These are phyloP conservation scores for Astragalus glycyphyllos DNA, from an alignment of 306 rosid genomes.

Conservation along the genomic window DNA sequence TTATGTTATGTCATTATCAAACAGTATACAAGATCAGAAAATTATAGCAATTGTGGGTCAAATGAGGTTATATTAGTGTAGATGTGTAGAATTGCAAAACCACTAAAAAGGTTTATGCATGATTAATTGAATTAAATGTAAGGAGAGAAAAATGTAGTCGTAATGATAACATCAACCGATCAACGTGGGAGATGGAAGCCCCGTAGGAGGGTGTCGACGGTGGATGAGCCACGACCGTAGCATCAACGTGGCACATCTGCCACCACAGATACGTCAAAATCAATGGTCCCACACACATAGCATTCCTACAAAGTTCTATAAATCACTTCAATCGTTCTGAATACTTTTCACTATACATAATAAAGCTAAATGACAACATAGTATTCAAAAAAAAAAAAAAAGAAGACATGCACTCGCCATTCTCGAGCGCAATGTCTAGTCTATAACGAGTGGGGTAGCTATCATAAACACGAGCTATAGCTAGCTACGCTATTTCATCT, in stretches of 20 bases:
- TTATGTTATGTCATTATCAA: no score
- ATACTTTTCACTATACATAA: background rate
- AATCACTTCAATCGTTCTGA: constrained; percentile 2
- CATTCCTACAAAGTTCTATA: constrained; percentile 34
- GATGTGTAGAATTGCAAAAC: background rate
- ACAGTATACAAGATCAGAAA: no score
- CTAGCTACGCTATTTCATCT: no score
- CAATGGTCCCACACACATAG: constrained; percentile 12
- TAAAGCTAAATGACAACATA: background rate
- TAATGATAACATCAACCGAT: constrained; percentile 8
- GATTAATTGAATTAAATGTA: background rate
- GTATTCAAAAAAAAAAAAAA: no score
- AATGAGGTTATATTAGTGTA: no score
- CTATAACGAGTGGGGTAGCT: background rate
- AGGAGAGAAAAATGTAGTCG: background rate
- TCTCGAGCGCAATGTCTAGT: constrained; percentile 1
- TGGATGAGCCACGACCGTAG: constrained; percentile 69
- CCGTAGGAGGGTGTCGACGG: constrained; percentile 49
- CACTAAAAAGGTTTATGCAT: background rate
- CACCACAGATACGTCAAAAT: constrained; percentile 48
- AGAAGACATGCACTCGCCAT: background rate
- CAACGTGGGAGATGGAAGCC: constrained; percentile 65
- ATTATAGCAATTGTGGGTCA: no score
- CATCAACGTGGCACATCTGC: constrained; percentile 66
- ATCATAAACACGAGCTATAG: no score